Evolutionary conservation across 1,284 basidiomycete genomes (phyloP).

Genomic region (Inonotus hispidus): DNA sequence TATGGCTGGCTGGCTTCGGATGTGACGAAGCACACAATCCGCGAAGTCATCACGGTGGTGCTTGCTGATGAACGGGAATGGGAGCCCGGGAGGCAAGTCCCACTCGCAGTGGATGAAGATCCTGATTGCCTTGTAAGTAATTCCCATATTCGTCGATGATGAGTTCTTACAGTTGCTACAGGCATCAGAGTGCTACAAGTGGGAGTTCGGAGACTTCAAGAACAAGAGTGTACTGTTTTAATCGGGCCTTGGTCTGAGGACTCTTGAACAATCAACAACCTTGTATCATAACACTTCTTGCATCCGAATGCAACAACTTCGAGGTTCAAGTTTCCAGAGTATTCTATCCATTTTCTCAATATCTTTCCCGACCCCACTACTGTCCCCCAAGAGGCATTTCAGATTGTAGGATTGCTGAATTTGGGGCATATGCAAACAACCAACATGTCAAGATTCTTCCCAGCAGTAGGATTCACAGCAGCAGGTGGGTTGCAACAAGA

Average conservation of each 20-base stretch:
- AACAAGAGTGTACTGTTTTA: slow-evolving; percentile 1
- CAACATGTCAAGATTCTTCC: slow-evolving; percentile 91
- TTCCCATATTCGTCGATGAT: not conserved
- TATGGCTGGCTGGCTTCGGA: slow-evolving; percentile 77
- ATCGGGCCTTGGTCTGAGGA: not conserved
- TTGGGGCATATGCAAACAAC: slow-evolving; percentile 50
- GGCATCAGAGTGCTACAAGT: slow-evolving; percentile 35
- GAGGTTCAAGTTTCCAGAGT: not conserved
- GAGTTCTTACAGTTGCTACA: not conserved
- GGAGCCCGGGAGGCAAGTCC: slow-evolving; percentile 22
- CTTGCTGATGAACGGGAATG: slow-evolving; percentile 63
- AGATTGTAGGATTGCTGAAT: slow-evolving; percentile 57
- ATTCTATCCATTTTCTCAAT: too few relatives aligned
- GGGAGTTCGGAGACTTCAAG: slow-evolving; percentile 36
- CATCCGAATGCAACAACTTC: not conserved
- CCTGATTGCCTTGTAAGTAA: slow-evolving; percentile 36
- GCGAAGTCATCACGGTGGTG: slow-evolving; percentile 69
- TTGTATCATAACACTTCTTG: not conserved
- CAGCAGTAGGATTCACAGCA: too few relatives aligned
- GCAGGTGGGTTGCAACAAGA: too few relatives aligned
- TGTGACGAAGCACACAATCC: slow-evolving; percentile 80
- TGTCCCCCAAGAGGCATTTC: slow-evolving; percentile 40
- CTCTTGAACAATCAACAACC: not conserved
- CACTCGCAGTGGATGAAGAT: slow-evolving; percentile 28
- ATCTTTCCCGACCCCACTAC: slow-evolving; percentile 52